These are phyloP conservation scores for Peronospora tabacina DNA, from an alignment of 352 stramenopile species.

Conservation along the genomic window DNA sequence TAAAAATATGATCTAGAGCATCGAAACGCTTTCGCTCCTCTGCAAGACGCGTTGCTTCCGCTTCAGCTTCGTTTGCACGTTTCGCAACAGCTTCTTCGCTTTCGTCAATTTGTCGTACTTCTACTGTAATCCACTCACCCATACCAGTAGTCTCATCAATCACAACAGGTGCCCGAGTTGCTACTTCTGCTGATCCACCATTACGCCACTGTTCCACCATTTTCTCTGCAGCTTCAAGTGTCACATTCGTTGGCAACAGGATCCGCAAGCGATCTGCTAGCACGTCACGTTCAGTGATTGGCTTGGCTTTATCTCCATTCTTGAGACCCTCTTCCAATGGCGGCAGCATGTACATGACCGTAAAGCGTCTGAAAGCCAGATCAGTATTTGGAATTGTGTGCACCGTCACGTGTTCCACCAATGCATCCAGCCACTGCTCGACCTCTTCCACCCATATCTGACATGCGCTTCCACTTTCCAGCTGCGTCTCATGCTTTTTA, in stretches of 20 bases:
- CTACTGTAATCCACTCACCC: constrained; percentile 74
- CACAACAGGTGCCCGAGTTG: constrained; percentile 10
- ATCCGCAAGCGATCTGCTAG: constrained; percentile 59
- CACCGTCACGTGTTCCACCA: constrained; percentile 56
- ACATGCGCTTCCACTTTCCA: constrained; percentile 60
- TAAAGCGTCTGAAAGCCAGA: constrained; percentile 49
- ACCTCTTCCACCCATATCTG: constrained; percentile 75
- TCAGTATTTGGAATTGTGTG: constrained; percentile 63
- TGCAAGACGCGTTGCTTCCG: constrained; percentile 25
- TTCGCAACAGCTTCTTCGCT: constrained; percentile 53
- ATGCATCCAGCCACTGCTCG: constrained; percentile 67
- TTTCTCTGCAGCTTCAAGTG: constrained; percentile 53
- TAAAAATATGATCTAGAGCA: constrained; percentile 54
- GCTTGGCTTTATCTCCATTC: constrained; percentile 16
- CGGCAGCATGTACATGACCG: constrained; percentile 58
- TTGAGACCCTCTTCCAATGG: constrained; percentile 8
- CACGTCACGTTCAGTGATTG: constrained; percentile 45
- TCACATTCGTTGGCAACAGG: constrained; percentile 48
- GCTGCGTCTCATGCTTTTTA: constrained; percentile 63
- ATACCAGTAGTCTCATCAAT: constrained; percentile 75
- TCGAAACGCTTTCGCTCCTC: constrained; percentile 52
- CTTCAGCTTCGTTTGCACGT: constrained; percentile 39
- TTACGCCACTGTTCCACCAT: constrained; percentile 46
- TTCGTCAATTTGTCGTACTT: constrained; percentile 68
- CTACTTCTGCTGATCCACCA: constrained; percentile 19